phyloP scores from a whole-genome alignment of 345 rosid species.

The Gossypium thurberi region DNA sequence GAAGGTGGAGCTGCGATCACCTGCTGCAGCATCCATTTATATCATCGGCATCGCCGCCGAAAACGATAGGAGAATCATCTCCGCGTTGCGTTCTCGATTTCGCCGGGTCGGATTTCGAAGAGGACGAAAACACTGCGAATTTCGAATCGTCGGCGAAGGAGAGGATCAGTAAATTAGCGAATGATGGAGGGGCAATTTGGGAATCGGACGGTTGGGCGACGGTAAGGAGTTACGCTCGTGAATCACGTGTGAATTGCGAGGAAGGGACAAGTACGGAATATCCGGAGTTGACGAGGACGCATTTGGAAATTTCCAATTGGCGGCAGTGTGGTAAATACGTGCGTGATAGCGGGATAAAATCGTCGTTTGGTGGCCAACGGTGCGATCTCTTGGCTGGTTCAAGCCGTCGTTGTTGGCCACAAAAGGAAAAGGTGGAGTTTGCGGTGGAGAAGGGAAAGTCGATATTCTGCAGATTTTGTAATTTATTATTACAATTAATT shows the following conservation, averaged over 20 bases:
- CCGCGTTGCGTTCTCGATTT: slow-evolving; percentile 75
- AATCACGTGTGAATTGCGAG: slow-evolving; percentile 8
- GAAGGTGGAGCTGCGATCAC: slow-evolving; percentile 72
- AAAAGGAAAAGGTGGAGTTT: slow-evolving; percentile 6
- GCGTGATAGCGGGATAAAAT: not conserved
- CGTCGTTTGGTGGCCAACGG: not conserved
- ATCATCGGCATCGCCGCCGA: slow-evolving; percentile 17
- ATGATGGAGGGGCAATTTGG: slow-evolving; percentile 36
- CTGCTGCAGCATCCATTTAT: slow-evolving; percentile 63
- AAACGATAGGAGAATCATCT: slow-evolving; percentile 31
- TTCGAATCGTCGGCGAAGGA: slow-evolving; percentile 15
- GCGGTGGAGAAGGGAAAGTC: slow-evolving; percentile 14
- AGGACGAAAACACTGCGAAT: slow-evolving; percentile 12
- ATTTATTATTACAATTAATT: slow-evolving; percentile 6
- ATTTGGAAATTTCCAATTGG: not conserved
- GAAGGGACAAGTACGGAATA: slow-evolving; percentile 21
- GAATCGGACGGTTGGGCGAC: slow-evolving; percentile 54
- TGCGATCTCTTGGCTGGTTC: not conserved
- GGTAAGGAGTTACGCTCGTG: slow-evolving; percentile 24
- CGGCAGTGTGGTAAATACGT: slow-evolving; percentile 9
- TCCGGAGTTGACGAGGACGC: slow-evolving; percentile 9
- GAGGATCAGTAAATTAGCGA: slow-evolving; percentile 38
- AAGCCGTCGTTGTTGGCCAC: slow-evolving; percentile 17
- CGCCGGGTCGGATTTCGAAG: slow-evolving; percentile 39
- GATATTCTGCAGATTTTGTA: slow-evolving; percentile 14